Evolutionary conservation across 2,329 filamentous ascomycete species (phyloP).

Genomic region (Sporothrix luriei): DNA sequence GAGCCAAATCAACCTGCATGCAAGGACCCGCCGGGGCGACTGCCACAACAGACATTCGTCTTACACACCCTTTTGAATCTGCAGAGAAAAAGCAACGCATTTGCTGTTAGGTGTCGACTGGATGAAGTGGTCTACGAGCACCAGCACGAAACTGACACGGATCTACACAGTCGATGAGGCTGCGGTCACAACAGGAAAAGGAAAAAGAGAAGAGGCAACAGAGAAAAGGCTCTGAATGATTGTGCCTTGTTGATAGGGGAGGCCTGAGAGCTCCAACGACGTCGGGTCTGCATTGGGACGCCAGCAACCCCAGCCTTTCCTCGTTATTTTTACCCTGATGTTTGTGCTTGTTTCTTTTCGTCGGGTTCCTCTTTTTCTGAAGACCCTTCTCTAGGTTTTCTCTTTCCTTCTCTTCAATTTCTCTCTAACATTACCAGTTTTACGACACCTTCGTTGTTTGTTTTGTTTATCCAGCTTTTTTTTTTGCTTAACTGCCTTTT

Average conservation of each 20-base stretch:
- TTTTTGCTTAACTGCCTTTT: constrained; percentile 11
- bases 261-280: constrained; percentile 22
- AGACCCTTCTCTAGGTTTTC: neutral
- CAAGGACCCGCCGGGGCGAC: constrained; percentile 31
- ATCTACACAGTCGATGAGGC: neutral
- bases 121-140: neutral
- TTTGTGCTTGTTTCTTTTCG: constrained; percentile 16
- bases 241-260: constrained; percentile 13
- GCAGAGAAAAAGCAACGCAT: neutral
- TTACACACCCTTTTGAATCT: neutral
- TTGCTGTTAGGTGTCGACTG: constrained; percentile 21
- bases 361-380: neutral
- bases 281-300: constrained; percentile 19
- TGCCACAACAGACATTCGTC: constrained; percentile 10
- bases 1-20: constrained; percentile 29
- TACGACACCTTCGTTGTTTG: constrained; percentile 14
- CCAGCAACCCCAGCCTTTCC: constrained; percentile 2
- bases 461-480: constrained; percentile 23
- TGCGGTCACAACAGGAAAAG: too few species aligned
- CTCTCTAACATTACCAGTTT: constrained; percentile 9
- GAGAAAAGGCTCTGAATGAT: constrained; percentile 38
- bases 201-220: constrained; percentile 38
- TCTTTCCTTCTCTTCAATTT: neutral
- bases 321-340: constrained; percentile 21
- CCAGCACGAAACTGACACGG: constrained; percentile 3